These are phyloP conservation scores for Ophiocordyceps australis DNA, from an alignment of 2,329 filamentous ascomycete genomes.

Conservation along the genomic window DNA sequence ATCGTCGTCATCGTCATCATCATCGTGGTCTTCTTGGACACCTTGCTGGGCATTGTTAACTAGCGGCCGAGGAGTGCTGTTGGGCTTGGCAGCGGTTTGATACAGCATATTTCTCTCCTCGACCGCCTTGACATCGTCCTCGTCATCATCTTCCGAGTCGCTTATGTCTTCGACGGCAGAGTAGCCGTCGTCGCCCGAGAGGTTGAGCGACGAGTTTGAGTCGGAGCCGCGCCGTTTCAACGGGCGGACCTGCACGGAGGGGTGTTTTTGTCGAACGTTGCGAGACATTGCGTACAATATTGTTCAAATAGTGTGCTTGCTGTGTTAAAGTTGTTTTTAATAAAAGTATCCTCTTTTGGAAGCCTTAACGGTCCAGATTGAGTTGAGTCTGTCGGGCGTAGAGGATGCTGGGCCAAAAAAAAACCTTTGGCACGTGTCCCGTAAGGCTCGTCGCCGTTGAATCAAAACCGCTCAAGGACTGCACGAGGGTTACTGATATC, in stretches of 20 bases:
- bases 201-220: slow-evolving; percentile 33
- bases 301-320: background rate
- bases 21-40: slow-evolving; percentile 16
- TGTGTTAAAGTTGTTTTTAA: too few relatives aligned
- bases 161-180: slow-evolving; percentile 64
- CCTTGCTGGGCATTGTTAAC: slow-evolving; percentile 21
- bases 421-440: too few relatives aligned
- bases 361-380: too few relatives aligned
- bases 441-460: too few relatives aligned
- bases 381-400: too few relatives aligned
- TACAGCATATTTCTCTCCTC: slow-evolving; percentile 59
- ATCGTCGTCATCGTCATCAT: slow-evolving; percentile 19
- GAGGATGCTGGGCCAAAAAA: too few relatives aligned
- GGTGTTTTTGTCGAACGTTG: slow-evolving; percentile 30
- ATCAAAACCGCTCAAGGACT: too few relatives aligned
- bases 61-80: slow-evolving; percentile 32
- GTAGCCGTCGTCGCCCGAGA: slow-evolving; percentile 57
- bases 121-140: slow-evolving; percentile 58
- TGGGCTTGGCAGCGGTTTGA: slow-evolving; percentile 18
- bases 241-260: slow-evolving; percentile 22
- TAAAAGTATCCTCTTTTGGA: too few relatives aligned
- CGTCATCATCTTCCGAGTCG: slow-evolving; percentile 60
- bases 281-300: slow-evolving; percentile 23
- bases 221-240: slow-evolving; percentile 29
- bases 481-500: too few relatives aligned